Conservation (phyloP, 192 early-diverging fungal species). For the Entomortierella beljakovae region DNA sequence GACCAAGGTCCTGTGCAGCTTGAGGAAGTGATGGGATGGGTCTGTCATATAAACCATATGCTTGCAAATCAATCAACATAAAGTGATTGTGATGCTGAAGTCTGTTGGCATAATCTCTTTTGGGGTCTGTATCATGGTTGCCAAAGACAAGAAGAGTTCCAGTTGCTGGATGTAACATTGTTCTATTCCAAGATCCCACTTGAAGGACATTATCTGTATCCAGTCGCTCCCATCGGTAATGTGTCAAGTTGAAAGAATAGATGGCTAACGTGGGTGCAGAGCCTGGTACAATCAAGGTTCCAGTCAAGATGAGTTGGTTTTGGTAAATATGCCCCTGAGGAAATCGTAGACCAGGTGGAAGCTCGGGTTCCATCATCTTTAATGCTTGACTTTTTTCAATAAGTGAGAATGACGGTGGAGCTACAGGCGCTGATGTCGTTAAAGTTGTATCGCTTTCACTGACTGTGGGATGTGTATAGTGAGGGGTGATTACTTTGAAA, state of each 20-base stretch:
- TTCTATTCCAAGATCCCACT: conserved; percentile 42
- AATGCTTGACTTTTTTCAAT: conserved; percentile 26
- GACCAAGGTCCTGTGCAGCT: conserved; percentile 38
- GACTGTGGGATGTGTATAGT: conserved; percentile 21
- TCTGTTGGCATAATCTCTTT: conserved; percentile 36
- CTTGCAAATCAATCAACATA: conserved; percentile 49
- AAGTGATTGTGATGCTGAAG: conserved; percentile 43
- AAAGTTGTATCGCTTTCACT: neutral
- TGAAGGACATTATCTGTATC: conserved; percentile 27
- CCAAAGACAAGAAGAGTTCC: conserved; percentile 50
- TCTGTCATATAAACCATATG: conserved; percentile 44
- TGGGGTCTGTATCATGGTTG: conserved; percentile 16
- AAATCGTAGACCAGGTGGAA: conserved; percentile 43
- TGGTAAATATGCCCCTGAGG: conserved; percentile 51
- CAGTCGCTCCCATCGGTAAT: conserved; percentile 29
- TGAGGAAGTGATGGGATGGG: conserved; percentile 32
- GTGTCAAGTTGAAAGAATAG: conserved; percentile 25
- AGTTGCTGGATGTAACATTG: conserved; percentile 40
- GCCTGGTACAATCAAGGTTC: conserved; percentile 33
- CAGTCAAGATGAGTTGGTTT: conserved; percentile 46
- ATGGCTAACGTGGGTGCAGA: conserved; percentile 40
- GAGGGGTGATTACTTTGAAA: conserved; percentile 36
- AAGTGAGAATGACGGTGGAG: conserved; percentile 23
- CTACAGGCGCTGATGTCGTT: neutral
- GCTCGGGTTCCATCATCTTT: conserved; percentile 7